These are phyloP conservation scores for Leptographium flavum DNA, from an alignment of 2,329 filamentous ascomycete genomes.

Conservation along the genomic window DNA sequence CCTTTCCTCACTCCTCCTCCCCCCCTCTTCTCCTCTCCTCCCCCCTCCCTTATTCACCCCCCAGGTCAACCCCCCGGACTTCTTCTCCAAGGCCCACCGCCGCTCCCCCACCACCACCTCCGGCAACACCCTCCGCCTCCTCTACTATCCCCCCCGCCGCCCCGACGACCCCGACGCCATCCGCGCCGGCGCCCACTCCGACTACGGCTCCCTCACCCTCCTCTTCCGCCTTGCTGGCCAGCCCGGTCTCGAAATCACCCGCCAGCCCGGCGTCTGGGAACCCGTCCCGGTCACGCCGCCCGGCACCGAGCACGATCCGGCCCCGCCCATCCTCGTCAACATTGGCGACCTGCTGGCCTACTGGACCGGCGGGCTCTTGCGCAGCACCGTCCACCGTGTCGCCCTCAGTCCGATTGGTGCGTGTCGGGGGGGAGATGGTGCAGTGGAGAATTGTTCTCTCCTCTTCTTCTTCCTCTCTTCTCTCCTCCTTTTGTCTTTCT, in stretches of 20 bases:
- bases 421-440: too few relatives aligned
- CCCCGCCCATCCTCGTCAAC: conserved; percentile 69
- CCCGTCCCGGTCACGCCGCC: conserved; percentile 53
- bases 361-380: conserved; percentile 81
- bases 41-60: not conserved
- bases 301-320: conserved; percentile 40
- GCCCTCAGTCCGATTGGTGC: conserved; percentile 49
- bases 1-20: not conserved
- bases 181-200: conserved; percentile 81
- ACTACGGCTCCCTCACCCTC: conserved; percentile 61
- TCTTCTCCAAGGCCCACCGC: conserved; percentile 40
- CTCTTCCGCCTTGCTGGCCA: conserved; percentile 79
- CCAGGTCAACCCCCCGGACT: conserved; percentile 32
- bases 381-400: conserved; percentile 80
- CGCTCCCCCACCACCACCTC: conserved; percentile 29
- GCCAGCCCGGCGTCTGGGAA: conserved; percentile 39
- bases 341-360: conserved; percentile 59
- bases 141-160: conserved; percentile 53
- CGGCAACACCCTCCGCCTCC: conserved; percentile 50
- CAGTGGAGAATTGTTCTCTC: too few relatives aligned
- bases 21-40: not conserved
- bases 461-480: too few relatives aligned
- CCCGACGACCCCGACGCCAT: conserved; percentile 43
- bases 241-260: conserved; percentile 69
- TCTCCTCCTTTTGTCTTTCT: too few relatives aligned